These are phyloP conservation scores for Fraxinus floribunda DNA, from an alignment of 305 asterid genomes.

Conservation along the genomic window DNA sequence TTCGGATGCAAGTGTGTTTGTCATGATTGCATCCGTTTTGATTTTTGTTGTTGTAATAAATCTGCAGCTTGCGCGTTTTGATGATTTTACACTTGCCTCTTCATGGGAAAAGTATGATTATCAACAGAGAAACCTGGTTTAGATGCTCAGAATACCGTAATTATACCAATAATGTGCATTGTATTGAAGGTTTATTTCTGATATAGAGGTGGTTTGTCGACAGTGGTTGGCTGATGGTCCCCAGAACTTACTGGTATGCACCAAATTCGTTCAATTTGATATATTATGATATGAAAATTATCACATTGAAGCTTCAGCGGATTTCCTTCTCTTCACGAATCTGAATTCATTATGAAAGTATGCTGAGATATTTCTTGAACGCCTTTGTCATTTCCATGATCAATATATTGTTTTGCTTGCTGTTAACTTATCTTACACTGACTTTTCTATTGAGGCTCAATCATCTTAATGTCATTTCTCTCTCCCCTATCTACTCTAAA, in stretches of 20 bases:
- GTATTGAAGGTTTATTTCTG: slow-evolving; percentile 73
- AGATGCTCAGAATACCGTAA: slow-evolving; percentile 10
- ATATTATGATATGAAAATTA: neutral
- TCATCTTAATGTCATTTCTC: neutral
- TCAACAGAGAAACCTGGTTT: neutral
- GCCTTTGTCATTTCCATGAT: slow-evolving; percentile 10
- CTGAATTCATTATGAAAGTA: slow-evolving; percentile 6
- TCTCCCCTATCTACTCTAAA: neutral
- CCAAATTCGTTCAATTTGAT: slow-evolving; percentile 11
- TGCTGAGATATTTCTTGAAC: slow-evolving; percentile 6
- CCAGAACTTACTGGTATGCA: slow-evolving; percentile 71
- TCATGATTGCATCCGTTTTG: neutral
- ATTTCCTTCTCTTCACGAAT: slow-evolving; percentile 9
- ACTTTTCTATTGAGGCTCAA: neutral
- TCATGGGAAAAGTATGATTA: slow-evolving; percentile 79
- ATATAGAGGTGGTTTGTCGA: slow-evolving; percentile 89
- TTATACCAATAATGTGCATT: slow-evolving; percentile 12
- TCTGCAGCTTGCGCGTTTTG: slow-evolving; percentile 79
- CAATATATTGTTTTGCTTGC: slow-evolving; percentile 20
- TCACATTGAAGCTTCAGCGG: neutral
- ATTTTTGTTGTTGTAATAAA: neutral
- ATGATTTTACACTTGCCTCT: slow-evolving; percentile 88
- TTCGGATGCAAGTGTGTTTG: neutral
- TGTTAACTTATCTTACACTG: neutral
- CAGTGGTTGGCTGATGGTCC: slow-evolving; percentile 91